Evolutionary conservation across 352 stramenopile species (phyloP), one percentile per base, ranked within the genome.

Genomic region (Pythium myriotylum): DNA sequence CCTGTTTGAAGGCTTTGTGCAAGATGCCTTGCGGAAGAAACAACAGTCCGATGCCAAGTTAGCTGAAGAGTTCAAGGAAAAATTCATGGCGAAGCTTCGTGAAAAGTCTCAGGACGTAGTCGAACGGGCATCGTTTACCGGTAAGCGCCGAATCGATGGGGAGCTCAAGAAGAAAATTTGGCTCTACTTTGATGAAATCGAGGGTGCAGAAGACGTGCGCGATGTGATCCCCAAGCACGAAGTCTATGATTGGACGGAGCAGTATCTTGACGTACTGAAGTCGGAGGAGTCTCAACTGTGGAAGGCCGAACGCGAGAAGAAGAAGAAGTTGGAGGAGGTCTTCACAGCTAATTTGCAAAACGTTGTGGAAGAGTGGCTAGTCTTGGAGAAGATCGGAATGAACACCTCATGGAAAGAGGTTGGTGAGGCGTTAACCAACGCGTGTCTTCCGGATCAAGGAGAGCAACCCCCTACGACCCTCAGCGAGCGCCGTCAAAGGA

Each of bases 211-310:
- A 2, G 10, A 60, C 37, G 29, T 70, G n/a, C 10, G 65, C 66
- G 27, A 65, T 72, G 2, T 70, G 48, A 12, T 70, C 73, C 37
- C 51, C 54, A 75, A 80, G 39, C 66, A 84, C 41, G 72, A 85
- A 26, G 70, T 92, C n/a, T 91, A 86, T 53, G 67, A 87, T 40
- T 89, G 80, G 79, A 68, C 71, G 3, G 79, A 92, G 45, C 64
- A 75, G 14, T 72, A 82, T 16, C 22, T 91, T 32, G 63, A 72
- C 9, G 66, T 72, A 22, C 56, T 76, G 0, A 75, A 75, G 22
- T 71, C 83, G n/a, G 53, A 88, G 52, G 70, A 88, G 27, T 62
- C 74, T 47, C 72, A 77, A 24, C 46, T 71, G 26, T 62, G 62
- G 2, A 86, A 91, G 51, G 67, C 59, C 7, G 79, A 88, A n/a